These are phyloP conservation scores for Salvia sclarea DNA, from an alignment of 305 asterid species.

Conservation along the genomic window DNA sequence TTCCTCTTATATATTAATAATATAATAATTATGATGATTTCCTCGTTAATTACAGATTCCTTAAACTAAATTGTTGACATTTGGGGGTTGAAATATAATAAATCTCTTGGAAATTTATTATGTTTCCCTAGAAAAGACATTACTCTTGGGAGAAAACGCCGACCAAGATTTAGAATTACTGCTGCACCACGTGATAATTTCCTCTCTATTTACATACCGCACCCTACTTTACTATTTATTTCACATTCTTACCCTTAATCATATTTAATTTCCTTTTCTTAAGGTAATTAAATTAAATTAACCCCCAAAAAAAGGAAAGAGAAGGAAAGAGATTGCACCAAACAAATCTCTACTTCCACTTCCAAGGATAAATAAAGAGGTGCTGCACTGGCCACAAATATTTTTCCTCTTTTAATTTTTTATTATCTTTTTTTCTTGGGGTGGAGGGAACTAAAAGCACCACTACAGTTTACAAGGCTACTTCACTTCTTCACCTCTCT, in stretches of 20 bases:
- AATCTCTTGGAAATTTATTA: neutral
- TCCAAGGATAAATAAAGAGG: too few relatives aligned
- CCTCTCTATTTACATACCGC: neutral
- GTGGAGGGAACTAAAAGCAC: constrained; percentile 1
- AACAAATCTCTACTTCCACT: too few relatives aligned
- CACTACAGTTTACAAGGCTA: neutral
- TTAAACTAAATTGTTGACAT: neutral
- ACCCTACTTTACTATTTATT: neutral
- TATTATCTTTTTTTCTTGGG: too few relatives aligned
- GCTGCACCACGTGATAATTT: constrained; percentile 20
- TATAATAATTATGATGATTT: too few relatives aligned
- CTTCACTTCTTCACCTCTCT: too few relatives aligned
- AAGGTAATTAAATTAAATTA: too few relatives aligned
- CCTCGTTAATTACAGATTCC: neutral
- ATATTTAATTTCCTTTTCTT: too few relatives aligned
- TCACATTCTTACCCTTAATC: neutral
- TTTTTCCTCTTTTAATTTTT: neutral
- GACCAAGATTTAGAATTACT: constrained; percentile 30
- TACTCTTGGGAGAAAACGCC: constrained; percentile 25
- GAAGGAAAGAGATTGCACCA: too few relatives aligned
- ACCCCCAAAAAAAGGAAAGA: too few relatives aligned
- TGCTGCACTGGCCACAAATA: neutral
- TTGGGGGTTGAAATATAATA: neutral
- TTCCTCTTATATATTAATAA: too few relatives aligned
- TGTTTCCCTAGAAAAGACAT: constrained; percentile 23